Evolutionary conservation across 208 protist genomes (phyloP), one percentile per base, ranked within the genome.

Genomic region (Leishmania tarentolae): DNA sequence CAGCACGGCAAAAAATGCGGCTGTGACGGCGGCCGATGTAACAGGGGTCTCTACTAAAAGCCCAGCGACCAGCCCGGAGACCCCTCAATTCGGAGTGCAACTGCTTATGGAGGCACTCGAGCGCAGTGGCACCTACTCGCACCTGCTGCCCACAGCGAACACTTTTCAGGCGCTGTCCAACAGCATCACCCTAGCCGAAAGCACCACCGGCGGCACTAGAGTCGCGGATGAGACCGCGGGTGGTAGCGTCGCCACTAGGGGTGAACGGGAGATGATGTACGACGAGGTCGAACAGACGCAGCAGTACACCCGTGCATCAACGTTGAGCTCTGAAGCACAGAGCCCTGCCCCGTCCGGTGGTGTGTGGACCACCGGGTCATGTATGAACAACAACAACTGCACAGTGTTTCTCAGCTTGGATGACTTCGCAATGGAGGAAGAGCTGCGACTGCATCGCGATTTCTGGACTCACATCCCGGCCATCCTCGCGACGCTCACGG

Each of bases 391-490:
- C 56, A 35, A 17, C 74, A 35, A 9, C 53, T 50, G 5, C 56
- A 31, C 74, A 7, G 56, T 77, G 52, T 40, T 47, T 35, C 74
- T 77, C 52, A 79, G 76, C n/a, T 61, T 81, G 44, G 78, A 82
- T 3, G 78, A 86, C 46, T 79, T 75, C 46, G 78, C 74, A 21
- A 74, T 3, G 65, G 82, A 76, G 31, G 82, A 86, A 52, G 82
- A 86, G 65, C 44, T 76, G 31, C 82, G 78, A 37, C 76, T 88
- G 75, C 85, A 88, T 68, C 83, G 85, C 70, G 85, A 88, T 63
- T 88, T 88, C 71, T 88, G 85, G 85, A 78, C 83, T 1, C 82
- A 84, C 79, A 83, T 88, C n/a, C 72, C 82, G 21, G 74, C 82
- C 74, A 82, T 86, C 74, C 82, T 86, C 68, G 77, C 75, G 50